Conservation (phyloP, 164 flowering plant genomes). For the Litsea cubeba region DNA sequence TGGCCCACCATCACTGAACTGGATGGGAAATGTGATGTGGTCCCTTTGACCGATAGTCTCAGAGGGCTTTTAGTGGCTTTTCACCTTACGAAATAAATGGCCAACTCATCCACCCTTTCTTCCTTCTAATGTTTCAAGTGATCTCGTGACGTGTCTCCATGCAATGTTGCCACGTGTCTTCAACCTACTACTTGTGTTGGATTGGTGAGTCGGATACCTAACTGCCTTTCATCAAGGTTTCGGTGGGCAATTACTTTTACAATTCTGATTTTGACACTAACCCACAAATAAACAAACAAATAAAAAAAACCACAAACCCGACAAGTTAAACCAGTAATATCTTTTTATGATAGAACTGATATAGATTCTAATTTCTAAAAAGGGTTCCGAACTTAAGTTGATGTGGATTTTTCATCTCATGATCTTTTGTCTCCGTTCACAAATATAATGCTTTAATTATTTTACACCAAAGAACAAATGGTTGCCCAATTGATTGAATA, state of each 20-base stretch:
- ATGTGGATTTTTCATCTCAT: too few species aligned
- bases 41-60: background rate
- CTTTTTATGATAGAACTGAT: too few species aligned
- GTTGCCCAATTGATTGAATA: too few species aligned
- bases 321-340: background rate
- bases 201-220: background rate
- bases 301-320: background rate
- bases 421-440: too few species aligned
- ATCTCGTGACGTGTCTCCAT: background rate
- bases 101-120: background rate
- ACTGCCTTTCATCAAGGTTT: background rate
- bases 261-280: background rate
- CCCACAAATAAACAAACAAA: background rate
- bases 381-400: too few species aligned
- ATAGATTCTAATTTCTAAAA: too few species aligned
- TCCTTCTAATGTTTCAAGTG: background rate
- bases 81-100: background rate
- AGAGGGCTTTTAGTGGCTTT: background rate
- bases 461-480: fast-evolving
- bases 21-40: background rate
- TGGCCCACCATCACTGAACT: background rate
- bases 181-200: background rate
- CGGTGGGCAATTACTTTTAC: background rate
- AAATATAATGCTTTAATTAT: too few species aligned
- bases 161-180: background rate